Base-by-base conservation (phyloP, 2,329 filamentous ascomycete species). In the Cadophora malorum region DNA sequence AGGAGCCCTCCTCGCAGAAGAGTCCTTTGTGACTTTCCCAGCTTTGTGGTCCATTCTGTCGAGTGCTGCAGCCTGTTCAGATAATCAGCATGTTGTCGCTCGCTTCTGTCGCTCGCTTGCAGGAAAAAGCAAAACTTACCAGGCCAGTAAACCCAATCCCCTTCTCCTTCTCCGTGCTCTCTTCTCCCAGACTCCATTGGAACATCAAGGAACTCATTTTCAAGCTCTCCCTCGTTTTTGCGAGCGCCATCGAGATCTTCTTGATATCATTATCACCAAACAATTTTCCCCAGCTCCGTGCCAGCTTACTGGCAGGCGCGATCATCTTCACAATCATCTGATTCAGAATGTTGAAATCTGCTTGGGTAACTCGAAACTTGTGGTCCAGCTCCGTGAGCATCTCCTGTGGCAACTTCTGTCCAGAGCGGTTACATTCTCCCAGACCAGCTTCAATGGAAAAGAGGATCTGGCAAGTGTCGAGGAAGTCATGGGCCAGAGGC, bases 371-470 rank as follows among this genome's bases (percentile, higher is more conserved):
- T 45, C 85, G 83, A 74, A 91, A 88, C 72, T 89, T 89, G 77
- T 85, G 85, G 73, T 87, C 86, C 58, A 92, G 81, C 77, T 91
- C 89, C n/a, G 82, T 79, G 35, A 86, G 81, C 77, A 91, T 85
- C 65, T 91, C 88, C 4, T 79, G 73, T 0, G 89, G 87, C 21
- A 91, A 83, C 19, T 82, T 79, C 71, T 86, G 85, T 19, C 81
- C 79, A 23, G 81, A 82, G 50, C 82, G 81, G 35, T 81, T 78
- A 55, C 82, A 84, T 72, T 88, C 85, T n/a, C 80, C 78, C 64
- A 92, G 82, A 5, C 90, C 90, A 25, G 87, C 85, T 77, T 91
- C 88, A 69, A 91, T 88, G n/a, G 87, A 85, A 82, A 88, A 90
- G 52, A 92, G 81, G 52, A 88, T 85, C 64, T 88, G 85, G 76